Evolutionary conservation across 177 flowering plant genomes (phyloP).

Genomic region (Vitis hybrid): DNA sequence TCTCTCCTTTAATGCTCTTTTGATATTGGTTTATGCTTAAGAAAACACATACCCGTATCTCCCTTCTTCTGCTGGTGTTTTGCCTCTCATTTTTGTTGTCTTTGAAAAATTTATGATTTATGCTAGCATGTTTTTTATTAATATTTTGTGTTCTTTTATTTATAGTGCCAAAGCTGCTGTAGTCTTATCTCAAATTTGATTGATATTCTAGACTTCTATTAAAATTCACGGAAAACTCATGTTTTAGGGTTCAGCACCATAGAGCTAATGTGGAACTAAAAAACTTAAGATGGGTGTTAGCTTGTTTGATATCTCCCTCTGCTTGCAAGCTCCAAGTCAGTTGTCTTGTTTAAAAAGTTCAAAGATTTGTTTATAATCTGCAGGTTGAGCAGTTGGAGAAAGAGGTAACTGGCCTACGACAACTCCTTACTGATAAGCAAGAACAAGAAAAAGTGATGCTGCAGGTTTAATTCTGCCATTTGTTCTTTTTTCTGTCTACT

Average conservation of each 20-base stretch:
- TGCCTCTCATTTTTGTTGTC: too few species aligned
- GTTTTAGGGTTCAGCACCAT: too few species aligned
- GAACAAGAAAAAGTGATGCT: conserved; percentile 95
- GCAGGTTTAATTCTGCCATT: conserved; percentile 50
- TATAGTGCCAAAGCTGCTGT: not conserved
- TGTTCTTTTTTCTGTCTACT: not conserved
- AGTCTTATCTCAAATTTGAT: too few species aligned
- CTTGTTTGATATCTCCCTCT: not conserved
- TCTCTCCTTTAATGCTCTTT: not conserved
- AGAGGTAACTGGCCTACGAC: conserved; percentile 62
- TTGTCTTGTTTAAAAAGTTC: not conserved
- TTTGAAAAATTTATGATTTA: too few species aligned
- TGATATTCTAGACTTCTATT: too few species aligned
- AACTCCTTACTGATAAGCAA: conserved; percentile 75
- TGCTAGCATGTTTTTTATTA: not conserved
- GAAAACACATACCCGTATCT: too few species aligned
- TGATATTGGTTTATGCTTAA: not conserved
- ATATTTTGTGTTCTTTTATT: not conserved
- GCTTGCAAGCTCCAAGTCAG: not conserved
- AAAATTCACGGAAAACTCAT: too few species aligned
- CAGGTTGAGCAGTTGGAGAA: conserved; percentile 90
- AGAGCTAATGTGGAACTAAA: too few species aligned
- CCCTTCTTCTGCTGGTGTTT: too few species aligned
- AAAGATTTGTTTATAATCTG: conserved; percentile 4
- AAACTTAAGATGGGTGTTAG: too few species aligned